phyloP scores from a whole-genome alignment of 768 basidiomycete species.

The Lentinula sp. region DNA sequence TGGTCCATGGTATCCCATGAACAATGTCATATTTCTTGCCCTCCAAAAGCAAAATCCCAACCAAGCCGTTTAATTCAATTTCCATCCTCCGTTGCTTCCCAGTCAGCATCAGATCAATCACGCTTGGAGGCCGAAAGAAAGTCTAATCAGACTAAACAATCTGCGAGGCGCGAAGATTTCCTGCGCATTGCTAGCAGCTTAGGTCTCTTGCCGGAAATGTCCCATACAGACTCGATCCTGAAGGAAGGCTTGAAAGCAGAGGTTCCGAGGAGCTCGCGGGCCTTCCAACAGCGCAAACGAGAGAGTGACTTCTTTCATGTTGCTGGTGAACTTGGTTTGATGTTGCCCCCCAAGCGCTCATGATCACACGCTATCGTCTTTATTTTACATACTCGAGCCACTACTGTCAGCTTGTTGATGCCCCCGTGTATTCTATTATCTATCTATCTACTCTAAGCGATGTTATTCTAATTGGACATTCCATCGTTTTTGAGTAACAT shows the following conservation, averaged over 20 bases:
- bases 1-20: not conserved
- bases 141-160: not conserved
- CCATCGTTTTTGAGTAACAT: constrained; percentile 18
- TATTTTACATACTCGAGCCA: too few species aligned
- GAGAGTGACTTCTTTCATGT: not conserved
- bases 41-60: too few species aligned
- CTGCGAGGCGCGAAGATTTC: not conserved
- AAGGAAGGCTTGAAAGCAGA: too few species aligned
- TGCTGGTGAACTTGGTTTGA: not conserved
- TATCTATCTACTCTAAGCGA: too few species aligned
- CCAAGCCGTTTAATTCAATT: too few species aligned
- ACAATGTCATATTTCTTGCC: too few species aligned
- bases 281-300: not conserved
- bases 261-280: too few species aligned
- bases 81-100: too few species aligned
- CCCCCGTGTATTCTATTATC: too few species aligned
- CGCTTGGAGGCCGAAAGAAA: not conserved
- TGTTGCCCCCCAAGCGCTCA: not conserved
- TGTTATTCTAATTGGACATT: constrained; percentile 2
- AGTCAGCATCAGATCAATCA: too few species aligned
- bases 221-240: not conserved
- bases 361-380: too few species aligned
- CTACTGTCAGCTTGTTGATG: too few species aligned
- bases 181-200: not conserved
- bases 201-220: not conserved